These are phyloP conservation scores for Zygnema circumcarinatum DNA, from an alignment of 139 green algal species.

Conservation along the genomic window DNA sequence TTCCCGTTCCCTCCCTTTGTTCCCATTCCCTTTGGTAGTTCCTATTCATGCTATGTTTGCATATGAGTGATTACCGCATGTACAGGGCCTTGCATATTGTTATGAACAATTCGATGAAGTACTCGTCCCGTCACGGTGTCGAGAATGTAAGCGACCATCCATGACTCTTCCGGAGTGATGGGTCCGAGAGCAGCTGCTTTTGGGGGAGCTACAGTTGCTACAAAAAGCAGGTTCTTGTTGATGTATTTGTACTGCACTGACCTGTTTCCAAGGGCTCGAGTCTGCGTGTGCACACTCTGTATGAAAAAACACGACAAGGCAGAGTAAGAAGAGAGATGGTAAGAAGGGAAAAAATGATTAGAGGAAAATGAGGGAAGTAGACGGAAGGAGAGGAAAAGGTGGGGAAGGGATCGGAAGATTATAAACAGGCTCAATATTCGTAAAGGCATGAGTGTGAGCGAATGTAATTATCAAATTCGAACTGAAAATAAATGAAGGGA, in stretches of 20 bases:
- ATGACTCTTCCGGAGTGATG: conserved; percentile 27
- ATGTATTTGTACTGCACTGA: conserved; percentile 91
- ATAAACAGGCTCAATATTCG: no score
- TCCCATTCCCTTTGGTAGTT: no score
- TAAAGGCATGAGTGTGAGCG: no score
- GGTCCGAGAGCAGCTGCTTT: conserved; percentile 6
- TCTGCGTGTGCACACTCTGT: conserved; percentile 75
- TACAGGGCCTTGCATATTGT: conserved; percentile 47
- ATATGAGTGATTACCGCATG: conserved; percentile 56
- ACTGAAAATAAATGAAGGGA: no score
- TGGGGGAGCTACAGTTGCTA: conserved; percentile 66
- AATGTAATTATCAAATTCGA: no score
- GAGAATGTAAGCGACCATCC: conserved; percentile 70
- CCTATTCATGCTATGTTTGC: no score
- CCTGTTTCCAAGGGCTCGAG: conserved; percentile 83
- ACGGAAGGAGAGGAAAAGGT: background rate
- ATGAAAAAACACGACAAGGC: background rate
- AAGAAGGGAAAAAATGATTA: background rate
- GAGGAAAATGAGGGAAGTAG: background rate
- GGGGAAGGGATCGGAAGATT: background rate
- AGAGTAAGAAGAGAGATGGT: background rate
- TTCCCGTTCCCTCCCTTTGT: no score
- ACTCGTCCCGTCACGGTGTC: conserved; percentile 85
- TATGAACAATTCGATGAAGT: conserved; percentile 77
- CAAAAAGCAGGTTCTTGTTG: conserved; percentile 88